phyloP scores from a whole-genome alignment of 495 filamentous ascomycete species.

The Astrothelium macrocarpum region DNA sequence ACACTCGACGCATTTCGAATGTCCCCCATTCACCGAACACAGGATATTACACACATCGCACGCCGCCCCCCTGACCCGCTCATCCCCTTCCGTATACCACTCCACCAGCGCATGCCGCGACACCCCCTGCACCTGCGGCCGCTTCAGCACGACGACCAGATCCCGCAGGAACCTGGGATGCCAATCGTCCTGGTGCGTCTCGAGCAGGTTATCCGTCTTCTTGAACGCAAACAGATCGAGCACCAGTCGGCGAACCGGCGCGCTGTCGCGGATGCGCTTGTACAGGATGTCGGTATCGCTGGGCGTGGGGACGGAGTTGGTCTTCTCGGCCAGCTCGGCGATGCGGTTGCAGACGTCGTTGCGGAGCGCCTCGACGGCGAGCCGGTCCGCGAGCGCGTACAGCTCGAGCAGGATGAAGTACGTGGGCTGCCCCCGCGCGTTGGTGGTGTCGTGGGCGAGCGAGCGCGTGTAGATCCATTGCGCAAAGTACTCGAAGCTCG shows the following conservation, averaged over 20 bases:
- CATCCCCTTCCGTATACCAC: slow-evolving; percentile 22
- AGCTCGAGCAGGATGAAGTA: slow-evolving; percentile 40
- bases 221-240: slow-evolving; percentile 43
- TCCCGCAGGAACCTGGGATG: slow-evolving; percentile 33
- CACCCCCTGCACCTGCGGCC: slow-evolving; percentile 23
- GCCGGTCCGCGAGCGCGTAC: slow-evolving; percentile 37
- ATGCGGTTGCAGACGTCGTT: slow-evolving; percentile 35
- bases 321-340: slow-evolving; percentile 32
- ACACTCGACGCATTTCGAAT: slow-evolving; percentile 25
- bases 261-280: slow-evolving; percentile 20
- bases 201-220: slow-evolving; percentile 38
- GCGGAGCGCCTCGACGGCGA: slow-evolving; percentile 31
- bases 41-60: slow-evolving; percentile 29
- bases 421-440: slow-evolving; percentile 31
- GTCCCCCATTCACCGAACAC: slow-evolving; percentile 20
- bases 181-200: slow-evolving; percentile 35
- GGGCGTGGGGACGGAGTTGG: slow-evolving; percentile 39
- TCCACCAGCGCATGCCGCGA: slow-evolving; percentile 22
- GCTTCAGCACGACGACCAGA: slow-evolving; percentile 30
- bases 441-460: slow-evolving; percentile 25
- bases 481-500: slow-evolving; percentile 37
- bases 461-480: slow-evolving; percentile 39
- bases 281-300: slow-evolving; percentile 38
- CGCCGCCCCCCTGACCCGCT: slow-evolving; percentile 8
- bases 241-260: slow-evolving; percentile 31